phyloP scores from a whole-genome alignment of 73 alveolate genomes.

The Blepharisma stoltei region DNA sequence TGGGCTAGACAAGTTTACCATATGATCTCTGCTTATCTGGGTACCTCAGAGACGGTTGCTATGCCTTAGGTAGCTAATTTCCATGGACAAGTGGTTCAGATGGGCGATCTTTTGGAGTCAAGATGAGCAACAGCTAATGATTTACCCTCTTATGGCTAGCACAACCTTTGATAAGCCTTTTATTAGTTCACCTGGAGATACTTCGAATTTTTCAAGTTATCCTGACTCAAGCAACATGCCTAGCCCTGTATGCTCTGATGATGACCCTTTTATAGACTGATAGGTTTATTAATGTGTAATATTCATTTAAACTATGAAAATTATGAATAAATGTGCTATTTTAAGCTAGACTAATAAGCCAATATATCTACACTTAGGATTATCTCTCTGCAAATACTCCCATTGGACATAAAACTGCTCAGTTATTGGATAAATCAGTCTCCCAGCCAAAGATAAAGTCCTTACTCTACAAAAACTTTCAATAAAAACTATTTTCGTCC shows the following conservation, averaged over 20 bases:
- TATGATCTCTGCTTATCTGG: too few relatives aligned
- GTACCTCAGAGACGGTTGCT: too few relatives aligned
- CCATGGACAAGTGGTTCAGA: too few relatives aligned
- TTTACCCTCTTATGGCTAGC: too few relatives aligned
- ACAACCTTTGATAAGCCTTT: too few relatives aligned
- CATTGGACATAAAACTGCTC: conserved; percentile 78
- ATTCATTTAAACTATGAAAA: too few relatives aligned
- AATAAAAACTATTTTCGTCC: conserved; percentile 67
- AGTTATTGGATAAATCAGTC: conserved; percentile 72
- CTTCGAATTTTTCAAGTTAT: conserved; percentile 81
- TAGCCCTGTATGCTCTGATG: conserved; percentile 61
- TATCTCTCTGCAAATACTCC: conserved; percentile 56
- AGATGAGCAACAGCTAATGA: too few relatives aligned
- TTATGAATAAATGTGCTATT: neutral
- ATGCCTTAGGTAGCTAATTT: too few relatives aligned
- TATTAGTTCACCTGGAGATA: conserved; percentile 61
- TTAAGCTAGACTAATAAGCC: conserved; percentile 32
- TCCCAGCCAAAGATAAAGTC: conserved; percentile 74
- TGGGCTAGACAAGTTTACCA: too few relatives aligned
- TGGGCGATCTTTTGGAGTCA: too few relatives aligned
- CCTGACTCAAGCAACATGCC: conserved; percentile 85
- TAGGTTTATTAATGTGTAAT: conserved; percentile 13
- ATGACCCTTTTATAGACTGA: conserved; percentile 91
- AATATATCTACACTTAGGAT: conserved; percentile 32
- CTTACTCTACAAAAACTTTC: conserved; percentile 82